These are phyloP conservation scores for Geranomyces variabilis DNA, from an alignment of 192 early-diverging fungal genomes.

Conservation along the genomic window DNA sequence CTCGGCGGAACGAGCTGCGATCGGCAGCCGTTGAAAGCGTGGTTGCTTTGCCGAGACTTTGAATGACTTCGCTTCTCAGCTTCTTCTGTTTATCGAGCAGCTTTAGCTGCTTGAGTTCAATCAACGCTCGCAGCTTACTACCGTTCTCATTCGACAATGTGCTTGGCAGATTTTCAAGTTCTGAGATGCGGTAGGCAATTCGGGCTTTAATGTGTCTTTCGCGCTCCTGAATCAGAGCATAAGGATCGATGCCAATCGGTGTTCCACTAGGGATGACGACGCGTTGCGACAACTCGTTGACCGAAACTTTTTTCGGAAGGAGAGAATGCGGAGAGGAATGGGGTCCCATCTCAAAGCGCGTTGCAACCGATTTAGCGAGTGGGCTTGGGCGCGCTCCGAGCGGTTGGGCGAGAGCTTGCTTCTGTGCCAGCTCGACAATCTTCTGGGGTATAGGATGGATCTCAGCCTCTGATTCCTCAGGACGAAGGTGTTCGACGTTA, in stretches of 20 bases:
- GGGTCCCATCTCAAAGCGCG: slow-evolving; percentile 30
- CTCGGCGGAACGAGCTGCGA: slow-evolving; percentile 71
- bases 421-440: slow-evolving; percentile 58
- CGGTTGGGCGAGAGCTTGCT: slow-evolving; percentile 13
- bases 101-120: slow-evolving; percentile 86
- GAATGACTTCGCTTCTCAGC: slow-evolving; percentile 66
- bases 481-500: slow-evolving; percentile 19
- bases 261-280: slow-evolving; percentile 37
- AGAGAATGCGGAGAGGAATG: slow-evolving; percentile 45
- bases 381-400: slow-evolving; percentile 20
- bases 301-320: slow-evolving; percentile 61
- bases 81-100: slow-evolving; percentile 78
- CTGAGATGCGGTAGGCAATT: slow-evolving; percentile 76
- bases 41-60: slow-evolving; percentile 72
- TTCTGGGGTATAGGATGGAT: slow-evolving; percentile 41
- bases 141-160: slow-evolving; percentile 68
- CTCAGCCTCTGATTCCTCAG: slow-evolving; percentile 40
- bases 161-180: slow-evolving; percentile 72
- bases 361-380: not conserved
- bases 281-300: slow-evolving; percentile 34
- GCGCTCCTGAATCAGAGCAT: slow-evolving; percentile 74
- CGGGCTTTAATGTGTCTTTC: slow-evolving; percentile 73
- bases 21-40: slow-evolving; percentile 81
- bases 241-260: slow-evolving; percentile 80
- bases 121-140: slow-evolving; percentile 74